Conservation (phyloP, 192 early-diverging fungal genomes). For the Coemansia sp. region DNA sequence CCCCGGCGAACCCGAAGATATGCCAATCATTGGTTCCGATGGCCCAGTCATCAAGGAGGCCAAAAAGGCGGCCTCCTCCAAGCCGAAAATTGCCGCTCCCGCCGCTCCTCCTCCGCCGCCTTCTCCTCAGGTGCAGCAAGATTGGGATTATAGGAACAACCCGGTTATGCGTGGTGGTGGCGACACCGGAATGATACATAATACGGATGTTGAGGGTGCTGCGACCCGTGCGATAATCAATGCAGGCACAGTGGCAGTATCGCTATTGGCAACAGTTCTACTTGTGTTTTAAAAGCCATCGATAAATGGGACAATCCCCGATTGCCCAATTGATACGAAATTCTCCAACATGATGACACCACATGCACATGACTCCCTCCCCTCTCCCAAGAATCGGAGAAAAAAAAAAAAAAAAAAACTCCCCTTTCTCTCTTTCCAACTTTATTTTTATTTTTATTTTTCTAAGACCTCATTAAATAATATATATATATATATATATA, state of each 20-base stretch:
- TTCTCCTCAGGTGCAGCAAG: neutral
- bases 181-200: constrained; percentile 6
- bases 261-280: neutral
- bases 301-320: neutral
- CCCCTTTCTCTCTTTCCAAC: neutral
- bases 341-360: neutral
- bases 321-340: neutral
- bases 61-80: neutral
- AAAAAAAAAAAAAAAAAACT: neutral
- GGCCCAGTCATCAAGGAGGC: neutral
- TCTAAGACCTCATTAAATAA: too few relatives aligned
- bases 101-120: neutral
- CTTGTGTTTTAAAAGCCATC: neutral
- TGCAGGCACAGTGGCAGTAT: constrained; percentile 3
- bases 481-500: neutral
- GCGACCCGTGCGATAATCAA: neutral
- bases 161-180: neutral
- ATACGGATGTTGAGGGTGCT: constrained; percentile 23
- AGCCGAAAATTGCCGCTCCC: neutral
- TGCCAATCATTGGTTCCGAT: constrained; percentile 43
- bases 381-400: neutral
- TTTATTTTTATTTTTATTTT: too few relatives aligned
- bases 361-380: neutral
- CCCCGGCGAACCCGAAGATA: constrained; percentile 37
- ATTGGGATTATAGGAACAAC: neutral